Conservation (phyloP, 306 rosid genomes). For the Elaeagnus macrophylla region DNA sequence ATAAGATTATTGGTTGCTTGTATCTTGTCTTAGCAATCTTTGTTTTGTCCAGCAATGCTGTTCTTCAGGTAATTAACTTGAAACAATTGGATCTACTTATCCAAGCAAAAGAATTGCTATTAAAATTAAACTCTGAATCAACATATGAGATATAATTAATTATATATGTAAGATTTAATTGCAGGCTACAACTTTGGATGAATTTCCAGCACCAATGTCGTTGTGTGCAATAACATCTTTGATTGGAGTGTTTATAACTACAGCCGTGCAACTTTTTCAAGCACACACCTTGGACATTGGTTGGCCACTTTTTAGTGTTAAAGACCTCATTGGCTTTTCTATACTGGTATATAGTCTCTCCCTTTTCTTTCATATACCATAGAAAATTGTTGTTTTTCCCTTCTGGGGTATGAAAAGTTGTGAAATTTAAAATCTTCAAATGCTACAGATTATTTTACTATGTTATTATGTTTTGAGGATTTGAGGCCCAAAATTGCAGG, state of each 20-base stretch:
- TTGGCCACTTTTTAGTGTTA: conserved; percentile 30
- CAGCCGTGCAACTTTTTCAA: conserved; percentile 27
- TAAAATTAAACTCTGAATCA: no score
- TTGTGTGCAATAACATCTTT: conserved; percentile 59
- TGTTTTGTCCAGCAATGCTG: conserved; percentile 46
- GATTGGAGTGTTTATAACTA: conserved; percentile 52
- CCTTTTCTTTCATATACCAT: background rate
- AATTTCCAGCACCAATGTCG: conserved; percentile 80
- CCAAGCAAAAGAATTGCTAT: no score
- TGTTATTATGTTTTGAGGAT: no score
- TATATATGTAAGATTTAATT: no score
- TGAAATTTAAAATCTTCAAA: no score
- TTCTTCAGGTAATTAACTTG: conserved; percentile 49
- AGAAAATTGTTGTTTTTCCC: no score
- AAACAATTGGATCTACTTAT: no score
- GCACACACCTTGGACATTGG: conserved; percentile 25
- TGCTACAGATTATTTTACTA: no score
- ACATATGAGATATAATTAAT: no score
- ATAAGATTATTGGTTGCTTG: conserved; percentile 62
- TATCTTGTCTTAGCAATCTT: conserved; percentile 56
- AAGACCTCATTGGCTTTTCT: conserved; percentile 36
- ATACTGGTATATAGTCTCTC: conserved; percentile 36
- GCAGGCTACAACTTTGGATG: conserved; percentile 56
- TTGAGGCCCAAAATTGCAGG: no score
- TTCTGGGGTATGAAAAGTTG: no score